Evolutionary conservation across 2,329 filamentous ascomycete species (phyloP).

Genomic region (Pseudogymnoascus sp.): DNA sequence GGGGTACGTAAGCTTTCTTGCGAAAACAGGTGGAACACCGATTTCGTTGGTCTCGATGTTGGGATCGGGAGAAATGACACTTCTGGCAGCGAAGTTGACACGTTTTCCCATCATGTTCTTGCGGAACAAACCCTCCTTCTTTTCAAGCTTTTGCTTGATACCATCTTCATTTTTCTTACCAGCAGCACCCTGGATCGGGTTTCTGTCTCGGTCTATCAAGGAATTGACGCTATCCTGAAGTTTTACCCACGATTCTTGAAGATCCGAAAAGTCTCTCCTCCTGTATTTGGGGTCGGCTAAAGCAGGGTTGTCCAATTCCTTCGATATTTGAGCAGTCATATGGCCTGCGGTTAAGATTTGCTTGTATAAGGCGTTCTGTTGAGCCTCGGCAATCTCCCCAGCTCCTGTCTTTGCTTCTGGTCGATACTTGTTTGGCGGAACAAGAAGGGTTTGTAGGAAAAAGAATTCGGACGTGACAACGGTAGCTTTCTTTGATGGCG

Average conservation of each 20-base stretch:
- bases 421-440: slow-evolving; percentile 86
- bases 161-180: slow-evolving; percentile 78
- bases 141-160: slow-evolving; percentile 96
- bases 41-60: slow-evolving; percentile 99
- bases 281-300: slow-evolving; percentile 31
- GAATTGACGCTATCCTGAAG: slow-evolving; percentile 87
- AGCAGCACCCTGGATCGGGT: slow-evolving; percentile 70
- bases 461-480: slow-evolving; percentile 80
- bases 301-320: slow-evolving; percentile 45
- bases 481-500: slow-evolving; percentile 43
- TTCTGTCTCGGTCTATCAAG: slow-evolving; percentile 84
- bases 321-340: slow-evolving; percentile 64
- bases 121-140: slow-evolving; percentile 95
- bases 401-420: slow-evolving; percentile 78
- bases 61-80: slow-evolving; percentile 95
- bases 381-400: slow-evolving; percentile 74
- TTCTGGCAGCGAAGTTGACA: slow-evolving; percentile 95
- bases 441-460: slow-evolving; percentile 77
- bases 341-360: slow-evolving; percentile 70
- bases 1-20: slow-evolving; percentile 89
- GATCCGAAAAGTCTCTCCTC: slow-evolving; percentile 59
- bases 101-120: slow-evolving; percentile 99
- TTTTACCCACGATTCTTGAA: slow-evolving; percentile 73
- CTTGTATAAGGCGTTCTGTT: slow-evolving; percentile 84
- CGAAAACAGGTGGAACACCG: slow-evolving; percentile 95